A percentile compares a stretch with the other conserved stretches of the same genome.
Conservation (phyloP, 805 yeast genomes). For the Teunomyces cretensis region DNA sequence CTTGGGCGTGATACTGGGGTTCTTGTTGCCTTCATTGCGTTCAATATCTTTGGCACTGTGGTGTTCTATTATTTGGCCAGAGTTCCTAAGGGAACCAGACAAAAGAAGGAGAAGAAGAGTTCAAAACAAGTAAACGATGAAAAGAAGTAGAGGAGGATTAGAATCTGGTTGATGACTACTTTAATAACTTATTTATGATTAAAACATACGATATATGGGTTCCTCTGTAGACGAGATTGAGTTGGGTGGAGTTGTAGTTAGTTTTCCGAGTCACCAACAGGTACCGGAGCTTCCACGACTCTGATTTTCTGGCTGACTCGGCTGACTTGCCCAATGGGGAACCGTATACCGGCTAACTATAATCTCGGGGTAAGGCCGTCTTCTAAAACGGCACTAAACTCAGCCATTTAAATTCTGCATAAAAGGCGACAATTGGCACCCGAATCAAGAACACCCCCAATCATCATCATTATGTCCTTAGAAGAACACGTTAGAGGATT, state of each 20-base stretch:
- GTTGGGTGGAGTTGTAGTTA: too few species aligned
- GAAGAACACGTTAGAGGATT: conserved; percentile 12
- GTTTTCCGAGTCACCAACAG: too few species aligned
- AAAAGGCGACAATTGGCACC: background rate
- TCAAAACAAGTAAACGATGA: background rate
- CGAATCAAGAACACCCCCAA: background rate
- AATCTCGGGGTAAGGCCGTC: background rate
- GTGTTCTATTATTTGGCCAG: conserved; percentile 42
- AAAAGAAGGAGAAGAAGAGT: conserved; percentile 10
- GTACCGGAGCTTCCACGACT: background rate
- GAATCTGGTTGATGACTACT: too few species aligned
- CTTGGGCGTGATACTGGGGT: conserved; percentile 32
- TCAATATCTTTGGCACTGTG: conserved; percentile 26
- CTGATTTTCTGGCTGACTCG: background rate
- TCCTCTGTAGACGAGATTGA: too few species aligned
- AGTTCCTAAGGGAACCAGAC: conserved; percentile 36
- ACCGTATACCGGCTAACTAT: background rate
- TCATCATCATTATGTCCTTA: background rate
- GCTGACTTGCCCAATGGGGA: background rate
- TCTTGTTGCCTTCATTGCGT: conserved; percentile 22
- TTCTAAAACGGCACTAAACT: background rate
- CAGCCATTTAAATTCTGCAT: background rate
- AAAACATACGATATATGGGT: too few species aligned
- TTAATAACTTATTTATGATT: too few species aligned
- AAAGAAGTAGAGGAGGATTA: background rate